Conservation (phyloP, 257 asterid genomes). For the Rhazya stricta region DNA sequence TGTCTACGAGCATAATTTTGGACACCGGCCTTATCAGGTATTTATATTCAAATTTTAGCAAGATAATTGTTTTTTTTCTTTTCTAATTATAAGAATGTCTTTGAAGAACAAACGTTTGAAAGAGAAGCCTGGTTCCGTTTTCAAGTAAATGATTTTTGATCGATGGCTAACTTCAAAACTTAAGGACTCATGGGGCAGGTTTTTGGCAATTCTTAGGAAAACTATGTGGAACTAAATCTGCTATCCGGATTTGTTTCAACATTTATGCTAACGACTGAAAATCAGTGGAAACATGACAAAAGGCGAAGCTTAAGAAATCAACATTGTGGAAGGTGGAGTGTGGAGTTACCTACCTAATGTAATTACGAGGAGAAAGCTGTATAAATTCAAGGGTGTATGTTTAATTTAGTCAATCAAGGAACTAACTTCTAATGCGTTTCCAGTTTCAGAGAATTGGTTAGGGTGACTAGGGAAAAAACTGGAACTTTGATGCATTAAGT, state of each 20-base stretch:
- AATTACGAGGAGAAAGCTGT: not conserved
- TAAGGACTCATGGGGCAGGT: not conserved
- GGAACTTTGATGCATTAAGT: not conserved
- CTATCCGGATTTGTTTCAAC: not conserved
- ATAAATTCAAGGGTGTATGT: not conserved
- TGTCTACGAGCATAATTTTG: slow-evolving; percentile 84
- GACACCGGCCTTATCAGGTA: slow-evolving; percentile 91
- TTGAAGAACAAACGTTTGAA: not conserved
- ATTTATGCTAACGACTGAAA: not conserved
- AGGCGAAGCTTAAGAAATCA: not conserved
- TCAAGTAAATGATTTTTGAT: not conserved
- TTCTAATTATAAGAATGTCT: not conserved
- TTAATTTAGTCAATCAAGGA: not conserved
- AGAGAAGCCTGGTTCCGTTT: not conserved
- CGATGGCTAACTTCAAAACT: not conserved
- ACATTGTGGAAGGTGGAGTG: not conserved
- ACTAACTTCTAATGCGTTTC: not conserved
- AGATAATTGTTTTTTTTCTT: not conserved
- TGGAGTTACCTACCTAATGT: not conserved
- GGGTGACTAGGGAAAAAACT: not conserved
- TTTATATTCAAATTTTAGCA: not conserved
- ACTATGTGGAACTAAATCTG: not conserved
- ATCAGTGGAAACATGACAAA: not conserved
- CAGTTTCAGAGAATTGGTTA: not conserved
- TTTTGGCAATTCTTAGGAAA: not conserved